phyloP scores from a whole-genome alignment of 108 stramenopile genomes.

The Pseudonitzschia multiseries region DNA sequence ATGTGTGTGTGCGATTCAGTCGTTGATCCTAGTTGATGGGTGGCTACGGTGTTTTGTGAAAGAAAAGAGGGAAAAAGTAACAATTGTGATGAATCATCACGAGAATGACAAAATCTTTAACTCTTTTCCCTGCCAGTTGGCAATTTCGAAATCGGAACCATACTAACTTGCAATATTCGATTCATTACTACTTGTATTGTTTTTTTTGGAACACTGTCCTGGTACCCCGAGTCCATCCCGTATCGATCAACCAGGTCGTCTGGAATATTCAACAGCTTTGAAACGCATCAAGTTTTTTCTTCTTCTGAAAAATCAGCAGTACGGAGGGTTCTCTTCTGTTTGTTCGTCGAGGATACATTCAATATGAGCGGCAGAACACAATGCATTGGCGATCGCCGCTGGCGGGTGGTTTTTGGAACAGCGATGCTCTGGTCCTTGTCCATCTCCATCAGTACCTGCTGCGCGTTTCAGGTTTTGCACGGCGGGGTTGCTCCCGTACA shows the following conservation, averaged over 20 bases:
- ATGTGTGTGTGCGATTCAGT: neutral
- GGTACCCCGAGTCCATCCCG: neutral
- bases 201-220: no score
- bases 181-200: neutral
- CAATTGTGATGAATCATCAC: no score
- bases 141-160: neutral
- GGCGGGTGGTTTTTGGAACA: neutral
- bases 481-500: neutral
- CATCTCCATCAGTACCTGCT: neutral
- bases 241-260: neutral
- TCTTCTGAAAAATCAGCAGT: no score
- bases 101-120: neutral
- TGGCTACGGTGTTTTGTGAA: neutral
- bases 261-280: neutral
- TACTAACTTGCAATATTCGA: neutral
- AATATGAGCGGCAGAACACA: neutral
- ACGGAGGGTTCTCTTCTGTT: no score
- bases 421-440: neutral
- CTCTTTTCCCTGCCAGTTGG: neutral
- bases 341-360: neutral
- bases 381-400: neutral
- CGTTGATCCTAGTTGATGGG: neutral
- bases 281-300: no score
- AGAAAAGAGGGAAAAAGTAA: no score
- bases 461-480: neutral